Evolutionary conservation across 352 stramenopile genomes (phyloP).

Genomic region (Elongisporangium anandrum): DNA sequence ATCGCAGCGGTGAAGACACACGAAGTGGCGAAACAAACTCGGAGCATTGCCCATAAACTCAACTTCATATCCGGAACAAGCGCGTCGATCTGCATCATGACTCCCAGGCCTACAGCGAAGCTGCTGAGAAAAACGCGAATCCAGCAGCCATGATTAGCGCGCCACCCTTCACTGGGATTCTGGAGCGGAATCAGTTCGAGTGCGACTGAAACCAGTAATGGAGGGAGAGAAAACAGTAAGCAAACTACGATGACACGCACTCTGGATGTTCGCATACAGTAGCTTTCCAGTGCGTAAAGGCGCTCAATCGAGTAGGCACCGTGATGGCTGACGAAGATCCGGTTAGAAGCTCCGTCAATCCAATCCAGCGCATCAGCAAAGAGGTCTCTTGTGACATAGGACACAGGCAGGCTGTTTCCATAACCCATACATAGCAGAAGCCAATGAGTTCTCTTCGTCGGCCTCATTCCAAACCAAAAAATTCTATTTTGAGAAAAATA

Average conservation of each 20-base stretch:
- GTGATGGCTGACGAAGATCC: constrained; percentile 14
- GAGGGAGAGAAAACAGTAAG: constrained; percentile 8
- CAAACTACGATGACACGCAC: constrained; percentile 7
- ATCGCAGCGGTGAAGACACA: constrained; percentile 4
- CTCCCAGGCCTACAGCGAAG: too few species aligned
- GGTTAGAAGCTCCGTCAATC: constrained; percentile 3
- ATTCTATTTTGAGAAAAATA: too few species aligned
- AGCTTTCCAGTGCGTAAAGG: constrained; percentile 15
- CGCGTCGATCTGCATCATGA: too few species aligned
- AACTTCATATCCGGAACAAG: too few species aligned
- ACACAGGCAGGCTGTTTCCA: too few species aligned
- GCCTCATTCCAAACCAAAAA: too few species aligned
- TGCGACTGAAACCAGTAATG: constrained; percentile 7
- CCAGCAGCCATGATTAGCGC: constrained; percentile 20
- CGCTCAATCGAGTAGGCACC: constrained; percentile 19
- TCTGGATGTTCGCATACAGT: constrained; percentile 2
- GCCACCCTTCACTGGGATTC: constrained; percentile 16
- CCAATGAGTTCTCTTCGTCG: too few species aligned
- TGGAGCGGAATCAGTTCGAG: constrained; percentile 14
- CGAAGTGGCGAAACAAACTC: not conserved
- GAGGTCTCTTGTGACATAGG: not conserved
- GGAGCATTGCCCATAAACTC: too few species aligned
- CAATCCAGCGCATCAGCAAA: not conserved
- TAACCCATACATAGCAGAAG: too few species aligned
- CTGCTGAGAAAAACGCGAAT: not conserved